Percentiles rank a stretch among this genome's conserved stretches.
These are phyloP conservation scores for Gracilariopsis chorda DNA, from an alignment of 23 red algal genomes.

Conservation along the genomic window DNA sequence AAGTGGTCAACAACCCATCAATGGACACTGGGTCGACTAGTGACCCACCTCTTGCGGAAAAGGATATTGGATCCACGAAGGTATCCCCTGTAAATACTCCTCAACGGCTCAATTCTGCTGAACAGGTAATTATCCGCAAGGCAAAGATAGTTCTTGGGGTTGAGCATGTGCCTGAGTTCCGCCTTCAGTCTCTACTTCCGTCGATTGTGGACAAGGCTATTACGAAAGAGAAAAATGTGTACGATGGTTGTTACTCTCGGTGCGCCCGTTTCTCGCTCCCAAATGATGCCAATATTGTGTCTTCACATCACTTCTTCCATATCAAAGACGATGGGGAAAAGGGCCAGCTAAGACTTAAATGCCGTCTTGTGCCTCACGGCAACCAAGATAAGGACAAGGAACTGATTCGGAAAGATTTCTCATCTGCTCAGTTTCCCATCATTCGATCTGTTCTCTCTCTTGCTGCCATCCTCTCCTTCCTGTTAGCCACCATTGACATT, in stretches of 20 bases:
- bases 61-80: not conserved
- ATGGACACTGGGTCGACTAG: not conserved
- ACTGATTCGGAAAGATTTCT: slow-evolving; percentile 2
- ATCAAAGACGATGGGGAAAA: slow-evolving; percentile 16
- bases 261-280: not conserved
- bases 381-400: slow-evolving; percentile 15
- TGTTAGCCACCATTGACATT: not conserved
- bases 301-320: slow-evolving; percentile 43
- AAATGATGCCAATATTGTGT: not conserved
- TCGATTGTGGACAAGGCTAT: slow-evolving; percentile 12
- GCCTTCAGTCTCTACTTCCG: not conserved
- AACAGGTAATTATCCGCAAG: slow-evolving; percentile 11
- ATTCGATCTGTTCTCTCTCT: slow-evolving; percentile 18
- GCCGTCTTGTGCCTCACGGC: slow-evolving; percentile 23
- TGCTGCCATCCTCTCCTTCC: not conserved
- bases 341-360: slow-evolving; percentile 5
- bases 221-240: not conserved
- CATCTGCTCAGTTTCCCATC: slow-evolving; percentile 28
- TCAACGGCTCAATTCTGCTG: not conserved
- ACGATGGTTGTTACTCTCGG: not conserved
- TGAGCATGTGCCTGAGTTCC: not conserved
- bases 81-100: not conserved
- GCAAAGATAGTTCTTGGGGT: not conserved
- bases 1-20: not conserved
- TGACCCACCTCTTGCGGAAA: not conserved